Evolutionary conservation across 768 basidiomycete species (phyloP), one percentile per base, ranked within the genome.

Genomic region (Boletus subcaerulescens): DNA sequence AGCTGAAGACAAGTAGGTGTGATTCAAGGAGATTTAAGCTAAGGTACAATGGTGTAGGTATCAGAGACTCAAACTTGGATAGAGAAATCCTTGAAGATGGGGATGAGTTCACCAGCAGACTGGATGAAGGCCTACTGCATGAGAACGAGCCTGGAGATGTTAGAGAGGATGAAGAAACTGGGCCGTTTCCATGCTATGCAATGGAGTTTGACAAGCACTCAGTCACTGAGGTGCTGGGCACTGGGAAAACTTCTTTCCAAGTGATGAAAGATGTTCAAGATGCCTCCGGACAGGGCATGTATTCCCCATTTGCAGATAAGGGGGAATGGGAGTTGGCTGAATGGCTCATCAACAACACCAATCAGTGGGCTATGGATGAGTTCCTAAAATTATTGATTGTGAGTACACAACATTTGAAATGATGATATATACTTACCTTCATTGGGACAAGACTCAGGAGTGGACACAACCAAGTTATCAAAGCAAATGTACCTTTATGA

Each of bases 331-430:
- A 4, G 14, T 24, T 53, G 3, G 46, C 46, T 4, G 15, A 43
- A 4, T 53, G 41, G 53, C 53, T 53, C 5, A 20, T 48, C 17
- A 53, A 48, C 13, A 53, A 53, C 20, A 33, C 31, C 2, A 48
- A 42, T 13, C 53, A 53, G 18, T 2, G 2, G 0, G 36, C 43
- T n/a, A 52, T 18, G 3, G 26, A 52, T 15, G 44, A 52, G 5
- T 44, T 38, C 10, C n/a, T 52, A 15, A 53, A 53, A 14, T 10
- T 53, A 29, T 26, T 39, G 5, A 43, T 53, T 2, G 24, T 53
- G 3, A 24, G 24, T 24, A 24, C 24, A 24, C 24, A 24, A 5
- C 3, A 3, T 24, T 24, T 5, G 24, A 24, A 24, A 24, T 5
- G 5, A 24, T 24, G 24, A 24, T 24, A 24, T 24, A 24, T 24